phyloP scores from a whole-genome alignment of 1,284 basidiomycete species.

The Microbotryum saponariae region DNA sequence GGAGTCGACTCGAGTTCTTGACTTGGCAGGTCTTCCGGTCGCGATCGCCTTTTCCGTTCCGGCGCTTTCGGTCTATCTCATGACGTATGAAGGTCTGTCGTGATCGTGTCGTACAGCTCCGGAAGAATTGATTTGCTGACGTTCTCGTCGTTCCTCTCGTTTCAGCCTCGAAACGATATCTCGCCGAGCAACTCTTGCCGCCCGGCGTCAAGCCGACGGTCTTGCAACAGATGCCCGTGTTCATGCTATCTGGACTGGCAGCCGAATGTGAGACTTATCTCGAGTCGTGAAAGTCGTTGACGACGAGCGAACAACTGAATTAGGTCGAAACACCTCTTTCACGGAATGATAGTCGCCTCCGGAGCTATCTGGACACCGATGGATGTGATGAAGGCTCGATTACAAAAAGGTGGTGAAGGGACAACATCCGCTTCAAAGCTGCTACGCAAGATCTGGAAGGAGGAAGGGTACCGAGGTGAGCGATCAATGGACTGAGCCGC shows the following conservation, averaged over 20 bases:
- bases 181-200: conserved; percentile 19
- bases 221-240: conserved; percentile 31
- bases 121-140: background rate
- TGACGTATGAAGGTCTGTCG: conserved; percentile 31
- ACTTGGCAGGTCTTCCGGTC: conserved; percentile 29
- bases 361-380: conserved; percentile 35
- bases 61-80: conserved; percentile 31
- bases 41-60: conserved; percentile 35
- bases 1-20: background rate
- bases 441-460: conserved; percentile 28
- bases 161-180: conserved; percentile 28
- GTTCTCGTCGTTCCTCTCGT: background rate
- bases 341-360: conserved; percentile 21
- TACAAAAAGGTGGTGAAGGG: conserved; percentile 33
- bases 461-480: conserved; percentile 25
- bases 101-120: background rate
- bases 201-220: conserved; percentile 24
- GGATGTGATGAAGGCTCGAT: conserved; percentile 29
- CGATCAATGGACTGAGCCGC: too few species aligned
- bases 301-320: background rate
- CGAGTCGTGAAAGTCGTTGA: background rate
- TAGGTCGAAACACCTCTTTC: too few species aligned
- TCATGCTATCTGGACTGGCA: conserved; percentile 29
- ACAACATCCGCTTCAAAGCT: conserved; percentile 27
- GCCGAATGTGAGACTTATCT: conserved; percentile 27